Base-by-base conservation (phyloP, 2,329 filamentous ascomycete species). In the Cladosporium velox region DNA sequence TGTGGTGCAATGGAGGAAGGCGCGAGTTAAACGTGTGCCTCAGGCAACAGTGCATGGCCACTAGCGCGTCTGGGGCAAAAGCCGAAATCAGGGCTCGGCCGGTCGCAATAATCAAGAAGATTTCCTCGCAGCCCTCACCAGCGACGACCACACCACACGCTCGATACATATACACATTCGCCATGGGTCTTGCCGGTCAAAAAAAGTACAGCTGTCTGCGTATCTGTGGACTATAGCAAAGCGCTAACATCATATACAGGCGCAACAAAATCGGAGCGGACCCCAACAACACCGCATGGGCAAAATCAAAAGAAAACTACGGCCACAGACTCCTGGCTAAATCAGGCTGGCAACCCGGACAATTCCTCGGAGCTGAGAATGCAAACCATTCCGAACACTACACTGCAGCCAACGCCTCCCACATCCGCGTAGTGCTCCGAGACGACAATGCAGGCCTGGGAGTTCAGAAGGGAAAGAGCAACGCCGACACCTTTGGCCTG, bases 281-380 rank as follows among this genome's bases (percentile, higher is more conserved):
- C 79, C 95, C 95, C 8, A 97, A 98, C 81, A 99, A 98, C 79
- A 97, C 92, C 58, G 88, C 87, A 84, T 99, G 95, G 95, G 89
- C 90, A 65, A 89, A 90, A 74, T 90, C 93, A 76, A 91, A 90
- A 70, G 86, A 86, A 65, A 89, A 88, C 64, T 98, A 95, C 77
- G 95, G 95, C 72, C 93, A 97, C 78, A 91, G 89, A 75, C 94
- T 98, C 71, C 88, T 99, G 75, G 87, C 89, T 59, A 85, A 90
- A 18, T 93, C 97, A 74, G 95, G 95, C 70, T 99, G 95, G 95
- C 86, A 89, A 68, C 92, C 93, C 0, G 95, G 95, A 41, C 85
- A 90, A 70, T 91, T 87, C 63, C 86, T 99, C 26, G 95, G 95
- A 64, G 91, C 90, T 4, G 85, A 90, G 73, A 85, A 93, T 76